Evolutionary conservation across 2,329 filamentous ascomycete species (phyloP), one percentile per base, ranked within the genome.

Genomic region (Diaporthe capsici): DNA sequence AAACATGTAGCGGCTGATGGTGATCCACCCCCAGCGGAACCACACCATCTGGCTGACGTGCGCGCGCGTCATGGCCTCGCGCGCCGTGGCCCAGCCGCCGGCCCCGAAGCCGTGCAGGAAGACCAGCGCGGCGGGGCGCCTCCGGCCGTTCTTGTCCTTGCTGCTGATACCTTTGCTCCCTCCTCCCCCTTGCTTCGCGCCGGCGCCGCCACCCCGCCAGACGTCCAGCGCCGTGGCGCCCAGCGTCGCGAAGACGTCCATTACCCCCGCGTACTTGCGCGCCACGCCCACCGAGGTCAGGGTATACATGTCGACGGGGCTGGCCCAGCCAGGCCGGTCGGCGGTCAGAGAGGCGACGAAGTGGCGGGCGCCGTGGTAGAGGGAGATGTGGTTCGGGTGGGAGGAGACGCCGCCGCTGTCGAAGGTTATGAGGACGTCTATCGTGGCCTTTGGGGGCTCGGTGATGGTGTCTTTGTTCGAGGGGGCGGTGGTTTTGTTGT

Each of bases 21-120:
- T 89, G 82, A 99, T 98, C 95, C 96, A 99, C 3, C 95, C 95
- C 90, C 95, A 98, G 10, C 97, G 91, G 82, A 98, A 99, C 97
- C 97, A 99, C 51, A 94, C 91, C 97, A 99, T 99, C 89, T 99
- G 97, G 84, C 95, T 98, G 85, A 92, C 88, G 86, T 99, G 97
- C 39, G 94, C 96, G 73, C 90, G 89, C 2, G 94, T 95, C 97
- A 99, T 99, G 44, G 97, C 96, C 73, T 87, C 89, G 86, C 96
- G 93, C 10, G 95, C 96, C 42, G 88, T 87, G 34, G 67, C 25
- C 74, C 76, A 76, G n/a, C 71, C 90, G 78, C 92, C 88, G 78
- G 93, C 91, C 6, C 85, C 82, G 22, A 95, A 87, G 12, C 90
- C 89, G 84, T 90, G 97, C 76, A 96, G 87, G 81, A 93, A 95